These are phyloP conservation scores for Trichaptum fuscoviolaceum DNA, from an alignment of 768 basidiomycete genomes.

Conservation along the genomic window DNA sequence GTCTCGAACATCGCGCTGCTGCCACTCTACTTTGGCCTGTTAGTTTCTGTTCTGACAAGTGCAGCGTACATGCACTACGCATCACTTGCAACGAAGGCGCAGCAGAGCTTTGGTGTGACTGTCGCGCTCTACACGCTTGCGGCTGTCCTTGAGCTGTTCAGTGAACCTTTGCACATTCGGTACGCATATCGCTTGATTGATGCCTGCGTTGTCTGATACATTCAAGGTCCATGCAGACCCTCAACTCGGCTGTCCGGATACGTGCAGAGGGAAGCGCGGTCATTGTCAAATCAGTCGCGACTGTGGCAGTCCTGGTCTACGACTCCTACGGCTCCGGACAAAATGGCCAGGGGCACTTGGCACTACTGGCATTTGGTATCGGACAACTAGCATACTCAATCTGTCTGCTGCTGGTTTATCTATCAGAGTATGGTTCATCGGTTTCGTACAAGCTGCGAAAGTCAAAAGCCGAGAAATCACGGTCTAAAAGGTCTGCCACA, in stretches of 20 bases:
- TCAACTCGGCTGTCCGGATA: constrained; percentile 67
- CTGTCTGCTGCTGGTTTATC: constrained; percentile 53
- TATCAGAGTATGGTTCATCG: constrained; percentile 12
- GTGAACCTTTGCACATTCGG: constrained; percentile 80
- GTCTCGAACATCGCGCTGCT: constrained; percentile 52
- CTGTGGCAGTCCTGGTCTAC: constrained; percentile 59
- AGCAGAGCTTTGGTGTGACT: constrained; percentile 60
- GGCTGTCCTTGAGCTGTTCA: constrained; percentile 69
- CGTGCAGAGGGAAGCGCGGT: constrained; percentile 85
- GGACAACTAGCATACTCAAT: constrained; percentile 78
- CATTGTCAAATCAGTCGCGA: constrained; percentile 62
- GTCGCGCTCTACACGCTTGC: constrained; percentile 68
- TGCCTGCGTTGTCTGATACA: neutral
- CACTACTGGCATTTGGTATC: constrained; percentile 77
- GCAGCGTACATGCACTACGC: constrained; percentile 50
- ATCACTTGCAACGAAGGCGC: constrained; percentile 47
- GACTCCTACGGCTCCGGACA: constrained; percentile 30
- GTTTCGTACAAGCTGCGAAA: neutral
- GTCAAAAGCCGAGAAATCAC: constrained; percentile 23
- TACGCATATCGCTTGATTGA: constrained; percentile 26
- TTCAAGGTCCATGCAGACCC: constrained; percentile 58
- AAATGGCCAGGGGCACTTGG: constrained; percentile 31
- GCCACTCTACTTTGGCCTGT: constrained; percentile 64
- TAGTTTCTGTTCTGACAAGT: constrained; percentile 50
- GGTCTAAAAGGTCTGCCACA: constrained; percentile 16